Evolutionary conservation across 768 basidiomycete species (phyloP).

Genomic region (Xerocomellus amylosporus): DNA sequence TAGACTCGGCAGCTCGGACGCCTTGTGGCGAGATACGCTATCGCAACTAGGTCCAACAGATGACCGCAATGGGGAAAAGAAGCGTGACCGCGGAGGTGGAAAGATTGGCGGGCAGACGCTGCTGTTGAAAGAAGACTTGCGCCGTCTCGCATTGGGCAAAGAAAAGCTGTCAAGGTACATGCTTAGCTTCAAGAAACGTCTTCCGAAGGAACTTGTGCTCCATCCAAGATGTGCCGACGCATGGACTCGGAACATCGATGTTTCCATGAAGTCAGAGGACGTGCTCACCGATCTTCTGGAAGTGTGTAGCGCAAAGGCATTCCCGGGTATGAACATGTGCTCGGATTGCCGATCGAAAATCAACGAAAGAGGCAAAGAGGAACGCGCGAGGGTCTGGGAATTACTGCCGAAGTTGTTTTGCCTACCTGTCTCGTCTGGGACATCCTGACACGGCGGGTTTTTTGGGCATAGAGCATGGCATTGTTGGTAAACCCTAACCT

Average conservation of each 20-base stretch:
- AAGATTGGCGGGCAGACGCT: neutral
- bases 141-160: neutral
- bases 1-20: neutral
- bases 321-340: neutral
- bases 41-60: neutral
- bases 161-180: neutral
- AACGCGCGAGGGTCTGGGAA: constrained; percentile 3
- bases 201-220: neutral
- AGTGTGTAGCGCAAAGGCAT: neutral
- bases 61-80: neutral
- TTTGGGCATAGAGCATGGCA: too few species aligned
- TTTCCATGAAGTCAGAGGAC: neutral
- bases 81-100: neutral
- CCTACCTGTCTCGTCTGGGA: neutral
- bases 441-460: too few species aligned
- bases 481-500: too few species aligned
- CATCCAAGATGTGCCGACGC: neutral
- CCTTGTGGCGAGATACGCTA: neutral
- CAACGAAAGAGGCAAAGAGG: neutral
- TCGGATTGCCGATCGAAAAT: neutral
- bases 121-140: constrained; percentile 3
- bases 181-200: neutral
- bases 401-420: constrained; percentile 1
- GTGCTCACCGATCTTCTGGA: neutral
- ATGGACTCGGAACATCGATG: neutral